Evolutionary conservation across 805 yeast genomes (phyloP).

Genomic region (Allodekkera sacchari): DNA sequence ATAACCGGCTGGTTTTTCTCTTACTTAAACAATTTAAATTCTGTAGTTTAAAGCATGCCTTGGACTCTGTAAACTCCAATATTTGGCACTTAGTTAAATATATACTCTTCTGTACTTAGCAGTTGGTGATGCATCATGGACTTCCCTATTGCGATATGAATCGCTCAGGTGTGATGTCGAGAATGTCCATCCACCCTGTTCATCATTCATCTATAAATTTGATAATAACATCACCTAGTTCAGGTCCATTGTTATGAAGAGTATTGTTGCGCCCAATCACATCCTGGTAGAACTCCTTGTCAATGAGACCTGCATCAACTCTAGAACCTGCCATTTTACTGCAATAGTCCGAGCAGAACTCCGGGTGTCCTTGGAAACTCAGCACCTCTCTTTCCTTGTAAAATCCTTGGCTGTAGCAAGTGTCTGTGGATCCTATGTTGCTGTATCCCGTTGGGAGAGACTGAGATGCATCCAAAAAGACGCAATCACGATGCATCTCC

Average conservation of each 20-base stretch:
- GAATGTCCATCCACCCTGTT: too few species aligned
- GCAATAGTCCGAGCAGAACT: slow-evolving; percentile 39
- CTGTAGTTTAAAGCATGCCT: too few species aligned
- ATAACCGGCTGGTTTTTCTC: too few species aligned
- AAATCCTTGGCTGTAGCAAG: slow-evolving; percentile 62
- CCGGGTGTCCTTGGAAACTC: slow-evolving; percentile 89
- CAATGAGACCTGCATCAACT: slow-evolving; percentile 6
- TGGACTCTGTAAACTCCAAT: too few species aligned
- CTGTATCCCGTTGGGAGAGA: neutral
- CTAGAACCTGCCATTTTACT: slow-evolving; percentile 5
- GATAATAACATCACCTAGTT: slow-evolving; percentile 3
- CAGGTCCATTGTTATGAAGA: slow-evolving; percentile 5
- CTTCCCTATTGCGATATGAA: too few species aligned
- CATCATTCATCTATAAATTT: neutral
- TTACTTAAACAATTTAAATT: too few species aligned
- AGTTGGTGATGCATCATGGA: too few species aligned
- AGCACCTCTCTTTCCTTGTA: slow-evolving; percentile 42
- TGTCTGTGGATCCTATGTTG: slow-evolving; percentile 44
- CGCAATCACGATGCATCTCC: slow-evolving; percentile 56
- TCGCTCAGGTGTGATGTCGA: too few species aligned
- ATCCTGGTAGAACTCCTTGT: slow-evolving; percentile 4
- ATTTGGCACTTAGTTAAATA: too few species aligned
- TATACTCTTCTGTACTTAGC: too few species aligned
- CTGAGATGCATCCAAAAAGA: slow-evolving; percentile 15
- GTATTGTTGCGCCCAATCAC: slow-evolving; percentile 2